A percentile compares a stretch with the other conserved stretches of the same genome.
Evolutionary conservation across 305 asterid genomes (phyloP).

Genomic region (Solanum hybrid): DNA sequence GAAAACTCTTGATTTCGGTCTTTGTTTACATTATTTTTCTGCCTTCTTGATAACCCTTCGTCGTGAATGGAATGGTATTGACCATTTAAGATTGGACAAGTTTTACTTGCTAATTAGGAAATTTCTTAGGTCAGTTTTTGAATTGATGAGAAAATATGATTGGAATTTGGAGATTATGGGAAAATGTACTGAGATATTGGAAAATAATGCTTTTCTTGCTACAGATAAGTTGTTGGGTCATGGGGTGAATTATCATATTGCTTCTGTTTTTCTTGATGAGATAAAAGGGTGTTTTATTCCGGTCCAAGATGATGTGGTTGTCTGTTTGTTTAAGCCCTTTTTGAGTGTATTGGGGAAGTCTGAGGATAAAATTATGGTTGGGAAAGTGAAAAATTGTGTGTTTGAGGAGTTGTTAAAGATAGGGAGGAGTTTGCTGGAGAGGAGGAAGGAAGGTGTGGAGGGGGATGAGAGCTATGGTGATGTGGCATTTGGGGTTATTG

Average conservation of each 20-base stretch:
- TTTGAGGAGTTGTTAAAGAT: conserved; percentile 53
- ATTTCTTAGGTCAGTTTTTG: conserved; percentile 52
- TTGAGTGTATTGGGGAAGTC: conserved; percentile 36
- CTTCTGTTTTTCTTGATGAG: conserved; percentile 76
- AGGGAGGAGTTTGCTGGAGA: conserved; percentile 40
- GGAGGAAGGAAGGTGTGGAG: conserved; percentile 35
- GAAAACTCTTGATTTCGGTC: conserved; percentile 36
- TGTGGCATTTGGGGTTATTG: conserved; percentile 46
- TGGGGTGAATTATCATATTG: conserved; percentile 83
- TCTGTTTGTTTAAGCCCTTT: conserved; percentile 49
- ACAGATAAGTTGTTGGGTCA: conserved; percentile 63
- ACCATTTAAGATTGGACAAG: conserved; percentile 76
- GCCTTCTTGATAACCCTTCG: conserved; percentile 57
- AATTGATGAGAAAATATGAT: conserved; percentile 34
- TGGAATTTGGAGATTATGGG: conserved; percentile 59
- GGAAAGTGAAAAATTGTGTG: conserved; percentile 64
- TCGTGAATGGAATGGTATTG: conserved; percentile 89
- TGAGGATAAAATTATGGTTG: conserved; percentile 62
- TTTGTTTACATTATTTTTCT: conserved; percentile 54
- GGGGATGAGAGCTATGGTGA: conserved; percentile 32
- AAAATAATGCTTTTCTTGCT: conserved; percentile 47
- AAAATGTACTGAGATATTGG: conserved; percentile 39
- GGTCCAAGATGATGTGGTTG: conserved; percentile 42
- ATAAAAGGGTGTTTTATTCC: conserved; percentile 53
- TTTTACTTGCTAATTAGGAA: conserved; percentile 73